Base-by-base conservation (phyloP, 2,329 filamentous ascomycete species). In the Beauveria bassiana region DNA sequence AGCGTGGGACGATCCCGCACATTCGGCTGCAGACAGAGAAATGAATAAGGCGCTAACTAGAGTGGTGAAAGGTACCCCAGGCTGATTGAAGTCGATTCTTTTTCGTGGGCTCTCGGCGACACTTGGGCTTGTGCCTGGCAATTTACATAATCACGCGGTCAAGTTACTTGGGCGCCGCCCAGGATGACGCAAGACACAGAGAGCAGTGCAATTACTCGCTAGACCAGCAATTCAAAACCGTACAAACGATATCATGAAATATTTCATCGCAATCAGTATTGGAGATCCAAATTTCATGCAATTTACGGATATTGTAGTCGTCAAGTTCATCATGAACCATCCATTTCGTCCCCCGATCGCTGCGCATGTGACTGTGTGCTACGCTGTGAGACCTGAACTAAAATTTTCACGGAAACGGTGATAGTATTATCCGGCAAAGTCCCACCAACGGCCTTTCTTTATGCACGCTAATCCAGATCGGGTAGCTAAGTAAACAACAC, bases 401-500 rank as follows among this genome's bases (percentile, higher is more conserved):
- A 38, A 38, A 38, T 38, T 38, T 55, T 9, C 18, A 6, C 22
- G 49, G 40, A 50, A 24, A 20, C 49, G 58, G 58, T 26, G 6
- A 1, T 46, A 46, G 14, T 3, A 14, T 52, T 46, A 28, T 53
- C 58, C 58, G 58, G 3, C 3, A 3, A 12, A 16, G 7, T 8
- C 12, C 56, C 22, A 22, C 22, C 22, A 50, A 45, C 56, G 22
- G 47, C 24, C 14, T 20, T 22, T 24, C 22, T 38, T 40, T 46
- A 51, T 42, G 40, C 43, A 16, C 45, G 40, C 62, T 63, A 63
- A 24, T 45, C 59, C 43, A 45, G 16, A 61, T 61, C 53, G 54
- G 59, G 62, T 24, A 51, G 34, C 50, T 24, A 45, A 63, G 62
- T 63, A 63, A 63, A 63, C 62, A 63, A 59, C 43, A 22, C 28